These are phyloP conservation scores for Claviceps sp. DNA, from an alignment of 2,329 filamentous ascomycete genomes.

Conservation along the genomic window DNA sequence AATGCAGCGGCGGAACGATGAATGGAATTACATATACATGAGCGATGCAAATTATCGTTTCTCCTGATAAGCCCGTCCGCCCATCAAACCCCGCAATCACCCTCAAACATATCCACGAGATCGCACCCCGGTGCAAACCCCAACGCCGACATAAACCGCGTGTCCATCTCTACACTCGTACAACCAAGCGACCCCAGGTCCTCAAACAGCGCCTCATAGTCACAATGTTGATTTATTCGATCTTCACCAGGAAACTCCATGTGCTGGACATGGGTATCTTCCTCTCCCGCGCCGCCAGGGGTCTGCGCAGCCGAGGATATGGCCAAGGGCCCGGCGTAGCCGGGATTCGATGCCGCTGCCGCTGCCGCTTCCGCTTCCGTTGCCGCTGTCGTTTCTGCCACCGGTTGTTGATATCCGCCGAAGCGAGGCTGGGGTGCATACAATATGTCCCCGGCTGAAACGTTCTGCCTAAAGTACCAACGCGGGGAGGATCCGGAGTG, in stretches of 20 bases:
- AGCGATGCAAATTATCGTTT: no score
- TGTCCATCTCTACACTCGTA: conserved; percentile 38
- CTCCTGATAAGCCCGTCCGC: not conserved
- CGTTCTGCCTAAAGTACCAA: no score
- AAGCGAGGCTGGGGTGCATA: no score
- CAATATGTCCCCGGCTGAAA: no score
- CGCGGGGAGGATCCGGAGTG: no score
- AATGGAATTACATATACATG: not conserved
- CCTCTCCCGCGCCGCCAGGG: not conserved
- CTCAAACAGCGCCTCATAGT: conserved; percentile 39
- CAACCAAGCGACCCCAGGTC: conserved; percentile 38
- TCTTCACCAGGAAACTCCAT: not conserved
- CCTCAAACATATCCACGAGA: conserved; percentile 36
- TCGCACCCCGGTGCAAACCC: conserved; percentile 51
- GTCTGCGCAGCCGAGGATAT: not conserved
- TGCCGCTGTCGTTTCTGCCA: not conserved
- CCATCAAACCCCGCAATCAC: conserved; percentile 23
- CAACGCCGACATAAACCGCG: conserved; percentile 54
- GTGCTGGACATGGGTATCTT: not conserved
- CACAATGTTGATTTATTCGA: conserved; percentile 17
- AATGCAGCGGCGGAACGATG: not conserved
- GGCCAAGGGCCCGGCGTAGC: not conserved
- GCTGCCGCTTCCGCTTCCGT: not conserved
- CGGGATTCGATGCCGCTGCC: not conserved
- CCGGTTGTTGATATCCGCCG: no score